Base-by-base conservation (phyloP, 805 yeast genomes). In the Suhomyces tanzawaensis region DNA sequence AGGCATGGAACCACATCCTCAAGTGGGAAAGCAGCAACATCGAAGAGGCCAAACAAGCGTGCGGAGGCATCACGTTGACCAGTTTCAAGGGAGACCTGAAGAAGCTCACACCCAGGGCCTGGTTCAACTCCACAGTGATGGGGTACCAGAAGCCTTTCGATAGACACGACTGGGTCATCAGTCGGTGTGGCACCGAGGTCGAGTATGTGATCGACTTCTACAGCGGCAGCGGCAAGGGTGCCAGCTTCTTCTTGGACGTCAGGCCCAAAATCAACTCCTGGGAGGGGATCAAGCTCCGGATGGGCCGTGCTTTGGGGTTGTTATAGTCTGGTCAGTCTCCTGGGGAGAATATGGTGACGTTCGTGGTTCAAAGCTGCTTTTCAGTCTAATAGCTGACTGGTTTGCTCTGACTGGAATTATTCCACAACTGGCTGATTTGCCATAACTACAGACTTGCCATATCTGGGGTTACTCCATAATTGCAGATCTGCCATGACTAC, bases 181-280 rank as follows among this genome's bases (percentile, higher is more conserved):
- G 85, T 51, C 69, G 97, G 37, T 87, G 96, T 60, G 98, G 98
- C 3, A 74, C 66, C 16, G 73, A 76, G 35, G 74, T 91, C 15
- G 96, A 88, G 34, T 91, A 91, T 52, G 97, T 91, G 30, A 91
- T 91, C 53, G 99, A 91, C 60, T 91, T 89, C 57, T 91, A 91
- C 61, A 58, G 77, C 9, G 58, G 56, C 1, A 33, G 23, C 19
- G 52, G 51, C 9, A 29, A 33, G n/a, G 74, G 72, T 37, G 71
- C 79, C 7, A 72, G 81, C 42, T 85, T 93, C 41, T 85, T 74
- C 51, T 60, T 91, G 36, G 99, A 91, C 55, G 98, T 88, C 4
- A 76, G 99, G 52, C 99, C 99, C 3, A 93, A 91, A 56, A 61
- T 91, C 37, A 85, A 90, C 58, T 70, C 81, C 31, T 61, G 78